Conservation (phyloP, 2,329 filamentous ascomycete species). For the Exophiala viscosa region DNA sequence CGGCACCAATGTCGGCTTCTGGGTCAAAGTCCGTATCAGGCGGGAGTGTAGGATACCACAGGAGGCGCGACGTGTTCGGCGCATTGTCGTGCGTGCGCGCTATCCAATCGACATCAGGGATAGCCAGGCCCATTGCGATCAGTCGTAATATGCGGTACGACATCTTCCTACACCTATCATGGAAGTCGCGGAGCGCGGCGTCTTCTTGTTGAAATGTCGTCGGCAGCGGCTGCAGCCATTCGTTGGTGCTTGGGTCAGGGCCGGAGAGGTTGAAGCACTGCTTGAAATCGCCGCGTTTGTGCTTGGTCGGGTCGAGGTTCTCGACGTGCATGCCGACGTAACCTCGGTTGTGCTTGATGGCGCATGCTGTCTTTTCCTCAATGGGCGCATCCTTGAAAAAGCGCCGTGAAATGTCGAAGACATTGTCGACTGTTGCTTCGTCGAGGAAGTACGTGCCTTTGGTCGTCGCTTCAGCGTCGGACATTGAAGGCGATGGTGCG, state of each 20-base stretch:
- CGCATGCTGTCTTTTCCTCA: constrained; percentile 8
- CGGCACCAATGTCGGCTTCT: constrained; percentile 27
- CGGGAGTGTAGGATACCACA: constrained; percentile 11
- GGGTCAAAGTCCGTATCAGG: constrained; percentile 4
- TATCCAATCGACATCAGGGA: constrained; percentile 38
- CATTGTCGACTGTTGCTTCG: constrained; percentile 3
- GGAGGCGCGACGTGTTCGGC: constrained; percentile 7
- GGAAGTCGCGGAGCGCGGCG: constrained; percentile 58
- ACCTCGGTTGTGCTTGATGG: constrained; percentile 61
- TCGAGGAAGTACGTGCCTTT: constrained; percentile 6
- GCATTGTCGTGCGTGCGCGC: constrained; percentile 22
- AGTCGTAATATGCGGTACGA: constrained; percentile 71
- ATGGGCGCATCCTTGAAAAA: constrained; percentile 9
- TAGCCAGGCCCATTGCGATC: constrained; percentile 72
- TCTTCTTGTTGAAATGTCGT: constrained; percentile 58
- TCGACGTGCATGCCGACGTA: constrained; percentile 87
- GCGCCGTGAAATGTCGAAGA: constrained; percentile 6
- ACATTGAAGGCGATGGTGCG: background rate
- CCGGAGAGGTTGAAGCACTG: constrained; percentile 93
- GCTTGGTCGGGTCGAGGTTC: constrained; percentile 77
- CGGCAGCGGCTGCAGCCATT: constrained; percentile 71
- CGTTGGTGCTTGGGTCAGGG: constrained; percentile 55
- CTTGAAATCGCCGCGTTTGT: constrained; percentile 81
- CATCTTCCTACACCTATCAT: constrained; percentile 65
- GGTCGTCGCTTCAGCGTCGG: background rate